Percentiles rank a stretch among this genome's conserved stretches.
Evolutionary conservation across 345 rosid genomes (phyloP).

Genomic region (Mallotus nudiflorus): DNA sequence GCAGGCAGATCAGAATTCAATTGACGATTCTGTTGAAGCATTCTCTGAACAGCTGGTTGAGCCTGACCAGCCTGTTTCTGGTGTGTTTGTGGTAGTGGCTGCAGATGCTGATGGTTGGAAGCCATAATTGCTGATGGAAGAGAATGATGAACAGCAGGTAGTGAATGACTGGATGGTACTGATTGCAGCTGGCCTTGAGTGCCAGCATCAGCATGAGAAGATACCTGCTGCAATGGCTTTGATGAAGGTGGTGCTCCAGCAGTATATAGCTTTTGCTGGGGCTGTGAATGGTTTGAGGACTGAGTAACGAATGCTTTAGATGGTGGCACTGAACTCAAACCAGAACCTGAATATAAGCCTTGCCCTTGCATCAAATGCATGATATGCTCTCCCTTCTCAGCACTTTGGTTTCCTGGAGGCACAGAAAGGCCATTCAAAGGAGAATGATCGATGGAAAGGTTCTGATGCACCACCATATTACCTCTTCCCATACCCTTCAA

Average conservation of each 20-base stretch:
- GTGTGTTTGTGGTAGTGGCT: slow-evolving; percentile 34
- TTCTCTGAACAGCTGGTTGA: slow-evolving; percentile 58
- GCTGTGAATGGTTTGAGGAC: slow-evolving; percentile 57
- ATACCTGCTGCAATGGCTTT: slow-evolving; percentile 59
- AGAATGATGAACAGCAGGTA: slow-evolving; percentile 47
- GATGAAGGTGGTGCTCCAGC: slow-evolving; percentile 42
- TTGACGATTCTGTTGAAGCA: slow-evolving; percentile 57
- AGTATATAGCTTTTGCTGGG: slow-evolving; percentile 56
- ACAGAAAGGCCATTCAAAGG: slow-evolving; percentile 63
- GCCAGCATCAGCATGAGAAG: slow-evolving; percentile 62
- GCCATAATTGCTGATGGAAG: slow-evolving; percentile 36
- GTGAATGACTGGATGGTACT: slow-evolving; percentile 44
- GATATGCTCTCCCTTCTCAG: slow-evolving; percentile 68
- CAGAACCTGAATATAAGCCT: slow-evolving; percentile 58
- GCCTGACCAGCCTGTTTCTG: slow-evolving; percentile 60
- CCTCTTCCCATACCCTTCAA: slow-evolving; percentile 86
- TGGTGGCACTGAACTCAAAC: slow-evolving; percentile 51
- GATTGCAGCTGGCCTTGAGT: slow-evolving; percentile 57
- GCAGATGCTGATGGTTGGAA: slow-evolving; percentile 46
- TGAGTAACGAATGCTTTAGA: slow-evolving; percentile 64
- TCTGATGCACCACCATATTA: slow-evolving; percentile 65
- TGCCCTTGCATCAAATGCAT: slow-evolving; percentile 64
- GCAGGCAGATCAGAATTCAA: slow-evolving; percentile 43
- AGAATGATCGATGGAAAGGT: slow-evolving; percentile 61
- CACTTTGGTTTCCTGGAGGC: slow-evolving; percentile 57